Base-by-base conservation (phyloP, 352 stramenopile genomes). In the Pythium coloratum region DNA sequence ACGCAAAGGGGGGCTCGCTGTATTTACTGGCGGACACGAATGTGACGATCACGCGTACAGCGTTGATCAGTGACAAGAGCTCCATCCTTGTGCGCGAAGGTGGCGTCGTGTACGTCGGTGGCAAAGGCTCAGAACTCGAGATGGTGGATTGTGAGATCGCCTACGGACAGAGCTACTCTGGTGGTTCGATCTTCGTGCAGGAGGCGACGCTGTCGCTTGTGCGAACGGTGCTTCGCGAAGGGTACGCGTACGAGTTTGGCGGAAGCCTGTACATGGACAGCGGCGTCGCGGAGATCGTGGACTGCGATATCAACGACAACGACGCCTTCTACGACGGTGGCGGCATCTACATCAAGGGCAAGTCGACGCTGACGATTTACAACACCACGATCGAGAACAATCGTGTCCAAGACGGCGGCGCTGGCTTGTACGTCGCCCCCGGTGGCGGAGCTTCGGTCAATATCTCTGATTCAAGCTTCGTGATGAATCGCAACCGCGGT, bases 271-370 rank as follows among this genome's bases (percentile, higher is more conserved):
- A 66, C 30, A 26, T 67, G 16, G 66, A 72, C 75, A 59, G 71
- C 63, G 10, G 72, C 69, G 16, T 73, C 67, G 30, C 69, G 62
- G 0, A n/a, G 32, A 0, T 33, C 78, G 1, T 55, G 62, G 20
- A 75, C 78, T 40, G 67, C 49, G 20, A 30, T 64, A 26, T 84
- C 67, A 12, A 44, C 5, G n/a, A 73, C 24, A 90, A 89, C 59
- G 76, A 77, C 30, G 84, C 84, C 2, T 81, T 81, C 24, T 90
- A 88, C 50, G 76, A 86, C 50, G 84, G 84, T 10, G 84, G 84
- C 7, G 82, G 57, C 0, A 71, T 92, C 12, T 88, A 80, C 50
- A 73, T 89, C 40, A 77, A 64, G 38, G 70, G 77, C 0, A 62
- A 64, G 18, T 66, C 78, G 3, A 32, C 46, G 7, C 16, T 91